Evolutionary conservation across 495 filamentous ascomycete genomes (phyloP).

Genomic region (Penicillium diatomitis): DNA sequence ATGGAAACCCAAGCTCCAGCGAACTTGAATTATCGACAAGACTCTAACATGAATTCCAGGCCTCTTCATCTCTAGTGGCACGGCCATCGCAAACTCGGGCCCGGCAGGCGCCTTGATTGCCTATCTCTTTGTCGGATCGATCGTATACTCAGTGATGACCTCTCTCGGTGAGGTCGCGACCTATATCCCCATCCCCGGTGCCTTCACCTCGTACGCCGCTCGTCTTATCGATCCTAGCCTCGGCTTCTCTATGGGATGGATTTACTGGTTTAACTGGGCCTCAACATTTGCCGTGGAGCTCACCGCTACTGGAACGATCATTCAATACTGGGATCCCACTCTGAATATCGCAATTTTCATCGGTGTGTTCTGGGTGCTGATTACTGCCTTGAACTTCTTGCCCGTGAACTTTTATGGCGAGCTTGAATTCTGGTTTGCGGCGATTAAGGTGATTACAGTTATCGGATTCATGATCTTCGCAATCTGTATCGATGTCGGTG

Average conservation of each 20-base stretch:
- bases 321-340: slow-evolving; percentile 55
- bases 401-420: slow-evolving; percentile 44
- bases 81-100: slow-evolving; percentile 51
- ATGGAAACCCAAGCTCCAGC: background rate
- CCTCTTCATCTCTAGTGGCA: slow-evolving; percentile 61
- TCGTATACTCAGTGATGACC: slow-evolving; percentile 46
- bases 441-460: slow-evolving; percentile 49
- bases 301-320: slow-evolving; percentile 56
- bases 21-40: background rate
- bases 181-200: slow-evolving; percentile 60
- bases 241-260: slow-evolving; percentile 69
- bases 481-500: slow-evolving; percentile 50
- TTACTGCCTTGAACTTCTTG: slow-evolving; percentile 53
- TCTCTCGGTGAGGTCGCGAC: slow-evolving; percentile 59
- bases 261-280: slow-evolving; percentile 48
- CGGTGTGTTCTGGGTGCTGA: slow-evolving; percentile 54
- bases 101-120: slow-evolving; percentile 56
- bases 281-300: slow-evolving; percentile 62
- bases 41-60: slow-evolving; percentile 7
- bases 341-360: slow-evolving; percentile 57
- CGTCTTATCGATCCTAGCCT: slow-evolving; percentile 59
- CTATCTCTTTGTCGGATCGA: slow-evolving; percentile 47
- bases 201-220: slow-evolving; percentile 60
- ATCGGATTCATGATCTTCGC: slow-evolving; percentile 51
- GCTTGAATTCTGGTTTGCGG: slow-evolving; percentile 53